phyloP scores from a whole-genome alignment of 495 filamentous ascomycete species.

The Choiromyces venosus region DNA sequence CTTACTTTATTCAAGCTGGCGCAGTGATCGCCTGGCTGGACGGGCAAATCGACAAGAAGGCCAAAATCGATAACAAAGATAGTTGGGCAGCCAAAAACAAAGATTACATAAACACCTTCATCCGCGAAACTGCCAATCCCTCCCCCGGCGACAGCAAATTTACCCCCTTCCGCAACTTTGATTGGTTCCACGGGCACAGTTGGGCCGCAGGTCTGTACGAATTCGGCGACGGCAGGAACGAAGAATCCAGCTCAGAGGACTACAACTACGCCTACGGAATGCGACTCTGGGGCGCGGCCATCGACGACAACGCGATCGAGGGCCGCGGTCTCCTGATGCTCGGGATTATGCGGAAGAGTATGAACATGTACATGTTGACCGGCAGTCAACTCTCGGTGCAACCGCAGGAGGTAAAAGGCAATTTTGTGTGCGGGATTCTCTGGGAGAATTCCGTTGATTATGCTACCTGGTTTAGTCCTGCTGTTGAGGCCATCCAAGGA shows the following conservation, averaged over 20 bases:
- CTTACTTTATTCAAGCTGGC: constrained; percentile 84
- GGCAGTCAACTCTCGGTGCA: constrained; percentile 63
- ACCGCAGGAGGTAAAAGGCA: constrained; percentile 66
- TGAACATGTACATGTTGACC: constrained; percentile 79
- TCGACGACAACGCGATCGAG: constrained; percentile 71
- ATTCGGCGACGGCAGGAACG: constrained; percentile 77
- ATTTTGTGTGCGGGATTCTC: constrained; percentile 82
- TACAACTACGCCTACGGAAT: constrained; percentile 79
- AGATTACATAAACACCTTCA: constrained; percentile 71
- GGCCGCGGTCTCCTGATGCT: constrained; percentile 82
- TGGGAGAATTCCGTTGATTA: constrained; percentile 97
- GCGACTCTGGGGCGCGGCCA: constrained; percentile 85
- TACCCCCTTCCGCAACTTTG: constrained; percentile 75
- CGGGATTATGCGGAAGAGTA: constrained; percentile 61
- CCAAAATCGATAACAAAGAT: constrained; percentile 42
- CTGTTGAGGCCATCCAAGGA: constrained; percentile 76
- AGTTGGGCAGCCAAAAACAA: constrained; percentile 65
- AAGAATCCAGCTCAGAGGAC: constrained; percentile 87
- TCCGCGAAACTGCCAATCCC: constrained; percentile 74
- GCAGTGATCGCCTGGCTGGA: constrained; percentile 81
- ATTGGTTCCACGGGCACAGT: constrained; percentile 92
- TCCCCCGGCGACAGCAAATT: constrained; percentile 64
- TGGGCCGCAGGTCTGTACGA: constrained; percentile 91
- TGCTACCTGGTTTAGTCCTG: constrained; percentile 83
- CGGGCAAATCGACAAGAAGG: constrained; percentile 7